Base-by-base conservation (phyloP, 2,329 filamentous ascomycete species). In the Acrodontium crateriforme region DNA sequence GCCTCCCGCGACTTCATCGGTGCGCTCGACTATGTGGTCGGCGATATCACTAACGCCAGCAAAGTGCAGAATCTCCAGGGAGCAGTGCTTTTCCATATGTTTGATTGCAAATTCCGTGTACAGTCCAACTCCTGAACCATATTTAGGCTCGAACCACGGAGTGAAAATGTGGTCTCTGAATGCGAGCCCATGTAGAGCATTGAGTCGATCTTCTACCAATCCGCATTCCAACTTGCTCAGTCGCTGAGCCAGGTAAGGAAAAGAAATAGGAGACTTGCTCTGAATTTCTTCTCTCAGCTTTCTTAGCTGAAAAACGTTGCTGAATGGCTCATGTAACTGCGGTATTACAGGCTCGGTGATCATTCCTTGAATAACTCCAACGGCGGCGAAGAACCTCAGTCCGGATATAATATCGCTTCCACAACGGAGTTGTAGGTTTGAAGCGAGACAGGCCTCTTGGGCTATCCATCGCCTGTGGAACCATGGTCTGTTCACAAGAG, bases 401-500 rank as follows among this genome's bases (percentile, higher is more conserved):
- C 21, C 21, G 14, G 21, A 24, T 24, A 24, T 24, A 6, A 14
- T 11, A 6, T 11, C 6, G n/a, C 6, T n/a, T 11, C 21, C 21
- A 14, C 21, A 24, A 11, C 14, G n/a, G 6, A 24, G 11, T 6
- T 6, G 21, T n/a, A 24, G 21, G 14, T n/a, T 24, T n/a, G 21
- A 6, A 24, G 21, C 21, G n/a, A 24, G 21, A 11, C 21, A 24
- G n/a, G 21, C 21, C 14, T 24, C 21, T 11, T 24, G 21, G 11
- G 21, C 21, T 11, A 24, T 24, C 21, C 21, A 24, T 24, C 21
- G 21, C n/a, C 21, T n/a, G 7, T 11, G 21, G n/a, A 24, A 24
- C 21, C 21, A 24, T 24, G 21, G 21, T 6, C 11, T n/a, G 6
- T 72, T 10, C 58, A 70, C 23, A 55, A 60, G 0, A n/a, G n/a